Base-by-base conservation (phyloP, 176 grass and related monocot species). In the Eleusine indica region DNA sequence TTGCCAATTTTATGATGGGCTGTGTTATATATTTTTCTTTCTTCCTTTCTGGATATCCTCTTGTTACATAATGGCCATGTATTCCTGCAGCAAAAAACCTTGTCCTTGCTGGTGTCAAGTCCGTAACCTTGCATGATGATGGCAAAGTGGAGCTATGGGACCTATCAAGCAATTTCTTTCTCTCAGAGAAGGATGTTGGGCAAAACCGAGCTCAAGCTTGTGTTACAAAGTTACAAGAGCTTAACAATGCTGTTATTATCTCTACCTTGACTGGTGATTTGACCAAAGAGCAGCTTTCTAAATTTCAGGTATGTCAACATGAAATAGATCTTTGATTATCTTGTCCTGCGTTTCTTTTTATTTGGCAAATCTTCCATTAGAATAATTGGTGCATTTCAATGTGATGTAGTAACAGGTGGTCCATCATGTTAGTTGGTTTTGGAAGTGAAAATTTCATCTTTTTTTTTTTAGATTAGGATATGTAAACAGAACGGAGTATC, bases 151-250 rank as follows among this genome's bases (percentile, higher is more conserved):
- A 97, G 62, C n/a, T 94, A 70, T 94, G 91, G 91, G 94, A 97
- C 82, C 88, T 97, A 42, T 90, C 94, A 75, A 64, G 91, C 69
- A 97, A 94, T 73, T 94, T 97, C 72, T 94, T 94, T 75, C 88
- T 97, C 79, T 93, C 89, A 37, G 87, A 97, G 82, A 86, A 78
- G 71, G 94, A 94, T 86, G 71, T 97, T 82, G 87, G 87, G 21
- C 83, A 68, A 71, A 95, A 95, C 16, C 83, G 93, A n/a, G 87
- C 93, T 65, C 76, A 86, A 73, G 84, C 76, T 80, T 86, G 84
- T 21, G 84, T 86, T 65, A 30, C 78, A 72, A 97, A 97, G 85
- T 80, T 97, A 28, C 94, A 97, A 54, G 91, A 97, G 70, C 87
- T 97, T 51, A 97, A 94, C 68, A 97, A 90, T 89, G 89, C 91